A percentile compares a stretch with the other conserved stretches of the same genome.
Conservation (phyloP, 108 stramenopile species). For the Skeletonema menzelii region DNA sequence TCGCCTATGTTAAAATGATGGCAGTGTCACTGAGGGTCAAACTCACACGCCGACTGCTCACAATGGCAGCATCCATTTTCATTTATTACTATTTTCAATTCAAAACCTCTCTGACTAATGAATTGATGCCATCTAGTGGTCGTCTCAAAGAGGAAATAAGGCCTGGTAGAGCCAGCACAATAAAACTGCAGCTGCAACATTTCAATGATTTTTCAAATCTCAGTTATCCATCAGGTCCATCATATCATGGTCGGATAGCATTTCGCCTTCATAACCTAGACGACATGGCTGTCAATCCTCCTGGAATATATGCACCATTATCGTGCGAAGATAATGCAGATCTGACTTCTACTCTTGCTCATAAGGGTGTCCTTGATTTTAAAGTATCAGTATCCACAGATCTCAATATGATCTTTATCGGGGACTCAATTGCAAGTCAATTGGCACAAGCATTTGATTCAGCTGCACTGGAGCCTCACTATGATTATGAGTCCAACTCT, state of each 20-base stretch:
- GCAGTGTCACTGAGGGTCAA: no score
- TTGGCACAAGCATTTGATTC: constrained; percentile 24
- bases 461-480: not conserved
- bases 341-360: constrained; percentile 1
- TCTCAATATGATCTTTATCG: constrained; percentile 18
- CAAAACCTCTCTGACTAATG: no score
- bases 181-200: no score
- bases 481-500: constrained; percentile 5
- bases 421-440: constrained; percentile 26
- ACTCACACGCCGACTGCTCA: no score
- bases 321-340: not conserved
- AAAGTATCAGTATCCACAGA: constrained; percentile 14
- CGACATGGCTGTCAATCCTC: not conserved
- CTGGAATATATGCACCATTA: not conserved
- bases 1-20: no score
- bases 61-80: no score
- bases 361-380: constrained; percentile 11
- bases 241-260: not conserved
- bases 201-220: no score
- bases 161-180: no score
- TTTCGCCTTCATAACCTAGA: not conserved
- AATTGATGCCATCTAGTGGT: no score
- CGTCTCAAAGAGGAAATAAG: no score
- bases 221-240: no score
- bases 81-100: no score